Evolutionary conservation across 2,329 filamentous ascomycete genomes (phyloP).

Genomic region (Cladosporium sp.): DNA sequence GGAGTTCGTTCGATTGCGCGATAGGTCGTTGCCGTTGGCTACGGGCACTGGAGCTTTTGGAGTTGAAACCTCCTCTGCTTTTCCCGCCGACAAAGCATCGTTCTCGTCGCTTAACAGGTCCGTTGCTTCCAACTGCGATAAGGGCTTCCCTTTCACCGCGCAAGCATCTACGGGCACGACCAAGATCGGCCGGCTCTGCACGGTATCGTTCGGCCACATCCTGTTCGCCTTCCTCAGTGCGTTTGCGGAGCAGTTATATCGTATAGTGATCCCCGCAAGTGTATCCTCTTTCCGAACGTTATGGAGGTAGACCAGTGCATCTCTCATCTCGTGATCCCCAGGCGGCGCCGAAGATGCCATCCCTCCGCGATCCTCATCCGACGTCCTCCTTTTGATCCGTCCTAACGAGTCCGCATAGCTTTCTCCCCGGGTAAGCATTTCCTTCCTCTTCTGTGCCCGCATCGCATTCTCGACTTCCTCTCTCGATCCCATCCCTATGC

Average conservation of each 20-base stretch:
- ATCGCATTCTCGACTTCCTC: constrained; percentile 43
- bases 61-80: constrained; percentile 33
- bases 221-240: constrained; percentile 82
- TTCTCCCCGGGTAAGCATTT: constrained; percentile 32
- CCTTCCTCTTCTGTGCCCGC: constrained; percentile 44
- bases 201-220: constrained; percentile 88
- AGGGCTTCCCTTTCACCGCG: constrained; percentile 65
- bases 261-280: constrained; percentile 82
- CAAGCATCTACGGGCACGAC: constrained; percentile 86
- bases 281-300: constrained; percentile 77
- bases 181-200: constrained; percentile 75
- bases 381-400: constrained; percentile 59
- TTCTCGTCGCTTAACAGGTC: constrained; percentile 28
- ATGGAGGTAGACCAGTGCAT: constrained; percentile 86
- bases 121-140: constrained; percentile 32
- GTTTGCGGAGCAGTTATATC: constrained; percentile 79
- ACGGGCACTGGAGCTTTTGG: constrained; percentile 23
- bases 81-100: constrained; percentile 24
- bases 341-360: constrained; percentile 42
- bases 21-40: constrained; percentile 16
- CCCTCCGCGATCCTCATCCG: constrained; percentile 50
- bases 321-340: constrained; percentile 56
- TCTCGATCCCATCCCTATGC: constrained; percentile 39
- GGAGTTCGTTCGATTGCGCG: constrained; percentile 32
- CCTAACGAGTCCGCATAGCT: constrained; percentile 41